A percentile compares a stretch with the other conserved stretches of the same genome.
These are phyloP conservation scores for Solanum paucissectum DNA, from an alignment of 257 asterid genomes.

Conservation along the genomic window DNA sequence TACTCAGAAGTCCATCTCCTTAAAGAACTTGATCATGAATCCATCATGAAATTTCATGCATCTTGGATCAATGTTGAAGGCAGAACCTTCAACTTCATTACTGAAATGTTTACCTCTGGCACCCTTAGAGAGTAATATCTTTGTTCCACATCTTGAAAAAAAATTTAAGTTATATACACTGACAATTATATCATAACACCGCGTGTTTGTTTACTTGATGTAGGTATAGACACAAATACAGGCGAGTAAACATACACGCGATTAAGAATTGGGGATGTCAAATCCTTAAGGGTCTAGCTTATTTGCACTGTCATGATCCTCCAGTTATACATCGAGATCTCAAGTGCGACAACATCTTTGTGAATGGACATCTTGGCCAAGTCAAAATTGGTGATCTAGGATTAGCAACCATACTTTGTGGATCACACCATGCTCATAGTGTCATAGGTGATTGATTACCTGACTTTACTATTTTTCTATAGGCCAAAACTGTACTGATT, in stretches of 20 bases:
- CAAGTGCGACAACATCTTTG: slow-evolving; percentile 74
- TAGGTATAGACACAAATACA: slow-evolving; percentile 53
- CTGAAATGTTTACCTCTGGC: slow-evolving; percentile 83
- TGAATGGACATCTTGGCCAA: slow-evolving; percentile 78
- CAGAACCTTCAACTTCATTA: slow-evolving; percentile 66
- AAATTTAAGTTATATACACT: background rate
- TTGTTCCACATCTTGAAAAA: background rate
- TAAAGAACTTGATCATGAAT: slow-evolving; percentile 45
- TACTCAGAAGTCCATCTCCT: slow-evolving; percentile 79
- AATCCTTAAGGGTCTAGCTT: slow-evolving; percentile 61
- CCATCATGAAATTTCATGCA: slow-evolving; percentile 52
- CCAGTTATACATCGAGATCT: slow-evolving; percentile 80
- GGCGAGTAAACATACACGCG: slow-evolving; percentile 34
- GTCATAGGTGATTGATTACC: slow-evolving; percentile 40
- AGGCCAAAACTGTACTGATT: background rate
- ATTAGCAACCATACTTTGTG: slow-evolving; percentile 54
- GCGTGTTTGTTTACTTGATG: background rate
- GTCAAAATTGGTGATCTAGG: slow-evolving; percentile 84
- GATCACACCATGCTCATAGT: slow-evolving; percentile 65
- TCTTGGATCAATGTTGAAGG: slow-evolving; percentile 50
- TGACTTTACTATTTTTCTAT: background rate
- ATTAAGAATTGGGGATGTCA: slow-evolving; percentile 68
- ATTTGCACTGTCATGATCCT: slow-evolving; percentile 58
- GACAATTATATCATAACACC: background rate
- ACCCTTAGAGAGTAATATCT: slow-evolving; percentile 58